Conservation (phyloP, 2,329 filamentous ascomycete genomes). For the Fusarium napiforme region DNA sequence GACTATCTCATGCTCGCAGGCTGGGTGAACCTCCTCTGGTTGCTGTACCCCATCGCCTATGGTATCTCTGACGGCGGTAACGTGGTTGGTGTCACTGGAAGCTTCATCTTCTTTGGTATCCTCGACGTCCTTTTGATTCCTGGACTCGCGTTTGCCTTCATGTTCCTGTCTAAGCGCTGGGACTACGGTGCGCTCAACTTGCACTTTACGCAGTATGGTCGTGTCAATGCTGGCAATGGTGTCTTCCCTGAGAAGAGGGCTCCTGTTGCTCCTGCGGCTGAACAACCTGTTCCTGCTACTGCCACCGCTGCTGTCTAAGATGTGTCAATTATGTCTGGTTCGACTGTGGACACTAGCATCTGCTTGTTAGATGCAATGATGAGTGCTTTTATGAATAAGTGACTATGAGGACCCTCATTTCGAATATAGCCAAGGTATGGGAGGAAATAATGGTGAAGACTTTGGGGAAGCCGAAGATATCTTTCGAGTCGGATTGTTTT, state of each 20-base stretch:
- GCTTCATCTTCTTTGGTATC: slow-evolving; percentile 58
- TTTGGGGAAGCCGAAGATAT: not conserved
- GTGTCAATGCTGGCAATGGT: slow-evolving; percentile 55
- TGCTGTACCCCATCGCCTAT: slow-evolving; percentile 65
- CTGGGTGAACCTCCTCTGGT: slow-evolving; percentile 64
- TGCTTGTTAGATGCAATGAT: not conserved
- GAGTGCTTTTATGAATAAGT: not conserved
- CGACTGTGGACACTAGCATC: not conserved
- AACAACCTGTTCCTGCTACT: slow-evolving; percentile 8
- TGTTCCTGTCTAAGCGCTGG: slow-evolving; percentile 60
- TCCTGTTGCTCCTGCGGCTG: slow-evolving; percentile 16
- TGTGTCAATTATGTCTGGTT: not conserved
- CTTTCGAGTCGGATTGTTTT: not conserved
- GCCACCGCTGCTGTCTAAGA: slow-evolving; percentile 25
- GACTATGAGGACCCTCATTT: not conserved
- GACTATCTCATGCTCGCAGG: slow-evolving; percentile 59
- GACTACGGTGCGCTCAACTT: slow-evolving; percentile 63
- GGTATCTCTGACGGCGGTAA: slow-evolving; percentile 34
- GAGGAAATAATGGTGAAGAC: not conserved
- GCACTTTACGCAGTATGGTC: slow-evolving; percentile 66
- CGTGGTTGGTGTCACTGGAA: slow-evolving; percentile 27
- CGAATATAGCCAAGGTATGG: not conserved
- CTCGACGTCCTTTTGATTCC: slow-evolving; percentile 62
- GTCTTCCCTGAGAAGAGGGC: slow-evolving; percentile 59
- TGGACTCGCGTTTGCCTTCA: slow-evolving; percentile 54